Base-by-base conservation (phyloP, 352 stramenopile species). In the Globisporangium rhizosaccharum region DNA sequence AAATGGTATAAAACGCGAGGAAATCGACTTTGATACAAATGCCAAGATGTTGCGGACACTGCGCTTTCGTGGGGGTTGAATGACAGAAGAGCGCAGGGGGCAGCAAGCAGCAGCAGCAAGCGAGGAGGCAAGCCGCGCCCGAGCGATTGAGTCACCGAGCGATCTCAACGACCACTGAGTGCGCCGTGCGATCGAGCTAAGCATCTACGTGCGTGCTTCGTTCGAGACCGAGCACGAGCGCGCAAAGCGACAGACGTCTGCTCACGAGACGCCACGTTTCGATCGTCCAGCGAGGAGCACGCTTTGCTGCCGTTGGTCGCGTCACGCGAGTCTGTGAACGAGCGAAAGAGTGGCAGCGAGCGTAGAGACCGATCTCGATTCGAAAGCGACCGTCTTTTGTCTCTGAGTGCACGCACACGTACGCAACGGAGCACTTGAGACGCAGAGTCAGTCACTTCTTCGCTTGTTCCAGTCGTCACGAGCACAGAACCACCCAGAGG, bases 31-130 rank as follows among this genome's bases (percentile, higher is more conserved):
- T 7, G 4, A 28, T 26, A 28, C 10, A 49, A 25, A 14, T 9
- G 1, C 5, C 44, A 15, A 49, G 20, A 25, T 49, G 11, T 11
- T 12, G 8, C 11, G 20, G n/a, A 25, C 10, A 15, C 9, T 26
- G 20, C n/a, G 44, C 18, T 28, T 25, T 49, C 30, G 47, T 50
- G 45, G 58, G 51, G 26, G 51, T 64, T 18, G 52, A 58, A 55
- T 46, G 44, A 49, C 44, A 49, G 44, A 49, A 49, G 18, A 49
- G 44, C 44, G 44, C 41, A 46, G 41, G 41, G 41, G 41, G 41
- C 41, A 46, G 41, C 41, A 46, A 4, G 15, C 15, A n/a, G 41
- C 14, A 46, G 41, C 1, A 46, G 41, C 39, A 45, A 4, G 39
- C 9, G 15, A 46, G 41, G 15, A 46, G 15, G 15, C 41, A 18